Evolutionary conservation across 805 yeast species (phyloP), one percentile per base, ranked within the genome.

Genomic region (Candida qinlingensis): DNA sequence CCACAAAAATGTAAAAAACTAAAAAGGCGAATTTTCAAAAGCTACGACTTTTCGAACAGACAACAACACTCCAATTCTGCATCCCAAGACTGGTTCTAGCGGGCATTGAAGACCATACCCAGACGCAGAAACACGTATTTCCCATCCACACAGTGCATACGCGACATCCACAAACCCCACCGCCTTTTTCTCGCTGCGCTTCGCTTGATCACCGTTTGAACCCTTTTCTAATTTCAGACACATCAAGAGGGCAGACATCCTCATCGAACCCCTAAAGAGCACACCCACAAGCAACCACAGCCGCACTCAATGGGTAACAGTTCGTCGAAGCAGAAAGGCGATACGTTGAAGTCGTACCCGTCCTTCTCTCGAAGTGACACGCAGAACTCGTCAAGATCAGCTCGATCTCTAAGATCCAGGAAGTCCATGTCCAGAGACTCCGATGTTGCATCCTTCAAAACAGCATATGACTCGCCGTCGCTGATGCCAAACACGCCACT

Each of bases 341-440:
- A 58, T 41, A 52, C 65, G 26, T 48, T 60, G 40, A 59, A 58
- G 53, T 45, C 58, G 4, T 60, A 58, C 12, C 78, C 83, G n/a
- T 58, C 65, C 13, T 75, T 80, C 59, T 67, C 77, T 13, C 64
- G 84, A 42, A 71, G 79, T 11, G 83, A 79, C 56, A 80, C 85
- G 3, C 72, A 75, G 43, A 74, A 70, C 47, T 76, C 81, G 7
- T 70, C 72, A 11, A 74, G 67, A 58, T 73, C 79, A 10, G 61
- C 74, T 7, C 68, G 79, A 45, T 77, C 82, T 4, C 36, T 60
- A 35, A 61, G 67, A 48, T 68, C 73, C 4, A 61, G 68, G 58
- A 61, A 57, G 44, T 55, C 60, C 2, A 29, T 55, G 19, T 54
- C 60, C 4, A 52, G 56, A 35, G 63, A 61, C 38, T 62, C 66